Evolutionary conservation across 192 early-diverging fungal species (phyloP).

Genomic region (Mortierella antarctica): DNA sequence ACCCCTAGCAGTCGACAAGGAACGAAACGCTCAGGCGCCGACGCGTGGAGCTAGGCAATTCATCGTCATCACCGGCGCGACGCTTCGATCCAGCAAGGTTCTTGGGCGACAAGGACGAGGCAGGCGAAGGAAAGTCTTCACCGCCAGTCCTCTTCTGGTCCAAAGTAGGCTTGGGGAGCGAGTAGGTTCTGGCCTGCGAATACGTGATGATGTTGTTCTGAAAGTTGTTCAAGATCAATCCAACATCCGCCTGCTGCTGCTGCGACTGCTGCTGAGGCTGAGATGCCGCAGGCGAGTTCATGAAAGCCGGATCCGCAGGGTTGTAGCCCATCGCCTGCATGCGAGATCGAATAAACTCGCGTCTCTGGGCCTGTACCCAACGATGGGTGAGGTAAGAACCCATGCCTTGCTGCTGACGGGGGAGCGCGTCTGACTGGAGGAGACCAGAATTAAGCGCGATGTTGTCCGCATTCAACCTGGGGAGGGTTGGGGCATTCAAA

Average conservation of each 20-base stretch:
- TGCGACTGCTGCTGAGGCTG: neutral
- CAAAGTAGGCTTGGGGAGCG: slow-evolving; percentile 1
- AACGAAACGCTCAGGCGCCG: slow-evolving; percentile 47
- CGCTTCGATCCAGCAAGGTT: slow-evolving; percentile 39
- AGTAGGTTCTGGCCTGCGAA: slow-evolving; percentile 4
- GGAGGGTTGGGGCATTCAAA: slow-evolving; percentile 4
- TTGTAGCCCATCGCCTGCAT: slow-evolving; percentile 40
- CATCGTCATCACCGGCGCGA: slow-evolving; percentile 18
- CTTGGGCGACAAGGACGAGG: slow-evolving; percentile 25
- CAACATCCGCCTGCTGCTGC: slow-evolving; percentile 21
- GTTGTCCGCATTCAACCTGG: slow-evolving; percentile 14
- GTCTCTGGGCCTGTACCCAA: slow-evolving; percentile 49
- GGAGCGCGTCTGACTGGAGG: slow-evolving; percentile 20
- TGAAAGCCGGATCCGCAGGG: neutral
- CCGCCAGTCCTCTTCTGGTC: slow-evolving; percentile 1
- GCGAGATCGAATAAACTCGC: slow-evolving; percentile 41
- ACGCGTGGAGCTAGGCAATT: slow-evolving; percentile 24
- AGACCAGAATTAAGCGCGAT: slow-evolving; percentile 15
- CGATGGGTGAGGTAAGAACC: slow-evolving; percentile 41
- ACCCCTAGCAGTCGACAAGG: slow-evolving; percentile 37
- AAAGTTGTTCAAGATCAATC: slow-evolving; percentile 28
- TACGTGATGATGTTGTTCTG: slow-evolving; percentile 40
- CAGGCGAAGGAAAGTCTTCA: slow-evolving; percentile 34
- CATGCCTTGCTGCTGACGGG: slow-evolving; percentile 51
- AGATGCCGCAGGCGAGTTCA: neutral